Evolutionary conservation across 169 alveolate genomes (phyloP), one percentile per base, ranked within the genome.

Genomic region (Nephromyces sp.): DNA sequence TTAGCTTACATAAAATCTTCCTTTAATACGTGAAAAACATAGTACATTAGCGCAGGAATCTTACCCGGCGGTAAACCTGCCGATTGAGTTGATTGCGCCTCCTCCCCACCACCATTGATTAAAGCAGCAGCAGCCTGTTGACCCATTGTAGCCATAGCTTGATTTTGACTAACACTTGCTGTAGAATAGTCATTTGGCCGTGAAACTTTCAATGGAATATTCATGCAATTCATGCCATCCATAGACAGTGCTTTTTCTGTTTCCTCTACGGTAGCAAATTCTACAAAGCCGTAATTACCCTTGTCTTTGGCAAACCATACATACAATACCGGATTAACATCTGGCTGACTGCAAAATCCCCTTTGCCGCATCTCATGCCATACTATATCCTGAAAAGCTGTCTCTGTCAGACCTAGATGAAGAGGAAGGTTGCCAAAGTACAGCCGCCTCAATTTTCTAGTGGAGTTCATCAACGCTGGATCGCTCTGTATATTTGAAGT

Each of bases 291-390:
- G 75, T 92, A 92, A 79, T 82, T 92, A 29, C 96, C 96, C 70
- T 92, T 92, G 73, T 92, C 95, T 79, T 90, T 90, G 24, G 96
- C 95, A 71, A 92, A 92, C 96, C 96, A 92, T 15, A 92, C 96
- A 74, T 89, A 92, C 2, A 92, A 71, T 43, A 92, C 93, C 4
- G 96, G 96, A 27, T 92, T 86, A 25, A 86, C 90, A 28, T 86
- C 81, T 15, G 94, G 95, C 71, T 90, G 89, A 51, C 75, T 85
- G 68, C 96, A 91, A 66, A 90, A 81, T 74, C 85, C 86, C 32
- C 96, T 79, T 51, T 52, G 69, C 68, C 78, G 82, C 96, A 92
- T 92, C 64, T 90, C 96, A 70, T 89, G 80, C 94, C 94, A 90
- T 6, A 92, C 86, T 22, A 85, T 79, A 32, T 90, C 89, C 66